phyloP scores from a whole-genome alignment of 2,329 filamentous ascomycete species.

The Laburnicola sp. region DNA sequence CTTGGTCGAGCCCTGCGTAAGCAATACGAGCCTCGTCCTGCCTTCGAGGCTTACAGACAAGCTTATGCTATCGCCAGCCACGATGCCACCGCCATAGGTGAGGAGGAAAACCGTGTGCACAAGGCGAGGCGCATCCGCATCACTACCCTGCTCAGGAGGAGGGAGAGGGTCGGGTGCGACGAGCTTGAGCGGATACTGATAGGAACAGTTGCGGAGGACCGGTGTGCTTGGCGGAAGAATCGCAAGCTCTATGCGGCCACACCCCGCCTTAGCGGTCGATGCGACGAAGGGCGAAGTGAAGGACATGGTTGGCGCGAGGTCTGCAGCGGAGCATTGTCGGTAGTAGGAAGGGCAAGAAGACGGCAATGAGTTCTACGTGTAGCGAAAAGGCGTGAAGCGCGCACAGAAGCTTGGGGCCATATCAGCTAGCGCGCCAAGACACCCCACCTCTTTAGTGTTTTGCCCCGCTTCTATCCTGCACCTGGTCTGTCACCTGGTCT shows the following conservation, averaged over 20 bases:
- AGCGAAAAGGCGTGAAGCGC: background rate
- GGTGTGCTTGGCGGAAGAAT: slow-evolving; percentile 72
- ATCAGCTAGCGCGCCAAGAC: background rate
- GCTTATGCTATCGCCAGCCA: slow-evolving; percentile 81
- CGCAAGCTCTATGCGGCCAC: slow-evolving; percentile 75
- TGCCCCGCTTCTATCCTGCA: slow-evolving; percentile 5
- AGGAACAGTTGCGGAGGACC: slow-evolving; percentile 73
- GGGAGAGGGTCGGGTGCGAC: slow-evolving; percentile 75
- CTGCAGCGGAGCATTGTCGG: background rate
- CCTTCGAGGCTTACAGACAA: slow-evolving; percentile 68
- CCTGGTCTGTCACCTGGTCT: background rate
- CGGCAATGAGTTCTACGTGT: background rate
- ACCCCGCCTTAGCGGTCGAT: slow-evolving; percentile 73
- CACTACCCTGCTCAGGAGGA: slow-evolving; percentile 50
- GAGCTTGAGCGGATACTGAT: slow-evolving; percentile 93
- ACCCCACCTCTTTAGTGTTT: background rate
- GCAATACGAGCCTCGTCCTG: slow-evolving; percentile 64
- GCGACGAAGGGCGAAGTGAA: slow-evolving; percentile 72
- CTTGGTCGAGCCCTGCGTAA: slow-evolving; percentile 82
- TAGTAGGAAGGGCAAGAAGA: background rate
- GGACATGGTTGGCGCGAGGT: slow-evolving; percentile 23
- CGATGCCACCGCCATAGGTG: slow-evolving; percentile 91
- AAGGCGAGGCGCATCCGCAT: slow-evolving; percentile 49
- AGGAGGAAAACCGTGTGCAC: slow-evolving; percentile 81
- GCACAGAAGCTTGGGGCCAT: no score